phyloP scores from a whole-genome alignment of 441 rosid species.

The Cnidoscolus chayamansa region DNA sequence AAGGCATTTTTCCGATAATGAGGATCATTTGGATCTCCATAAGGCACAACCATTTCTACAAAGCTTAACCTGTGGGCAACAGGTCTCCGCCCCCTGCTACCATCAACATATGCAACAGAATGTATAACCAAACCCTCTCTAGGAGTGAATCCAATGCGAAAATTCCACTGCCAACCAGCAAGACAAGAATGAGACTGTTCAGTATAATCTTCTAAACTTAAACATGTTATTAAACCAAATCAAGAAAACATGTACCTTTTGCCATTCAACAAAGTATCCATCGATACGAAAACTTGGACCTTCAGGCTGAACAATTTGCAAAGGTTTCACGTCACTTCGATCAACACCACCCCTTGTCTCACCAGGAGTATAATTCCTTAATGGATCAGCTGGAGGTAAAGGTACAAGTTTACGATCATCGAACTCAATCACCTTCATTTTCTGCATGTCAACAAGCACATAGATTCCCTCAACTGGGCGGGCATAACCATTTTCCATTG shows the following conservation, averaged over 20 bases:
- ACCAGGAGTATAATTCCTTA: constrained; percentile 79
- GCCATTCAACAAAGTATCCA: constrained; percentile 85
- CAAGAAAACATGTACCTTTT: constrained; percentile 47
- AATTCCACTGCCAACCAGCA: constrained; percentile 70
- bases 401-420: constrained; percentile 87
- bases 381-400: constrained; percentile 80
- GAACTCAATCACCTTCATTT: constrained; percentile 76
- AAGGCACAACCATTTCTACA: constrained; percentile 93
- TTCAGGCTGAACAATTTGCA: constrained; percentile 75
- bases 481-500: constrained; percentile 94
- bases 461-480: constrained; percentile 84
- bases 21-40: constrained; percentile 94
- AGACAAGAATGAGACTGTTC: constrained; percentile 15
- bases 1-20: constrained; percentile 89
- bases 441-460: constrained; percentile 82
- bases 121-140: constrained; percentile 83
- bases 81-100: constrained; percentile 81
- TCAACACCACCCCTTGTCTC: constrained; percentile 87
- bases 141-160: constrained; percentile 87
- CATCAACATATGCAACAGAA: constrained; percentile 87
- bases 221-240: constrained; percentile 2
- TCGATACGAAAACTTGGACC: constrained; percentile 87
- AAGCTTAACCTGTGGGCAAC: constrained; percentile 85
- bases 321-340: constrained; percentile 84
- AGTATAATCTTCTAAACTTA: constrained; percentile 1